A percentile compares a stretch with the other conserved stretches of the same genome.
Conservation (phyloP, 768 basidiomycete species). For the Mycena leptocephala region DNA sequence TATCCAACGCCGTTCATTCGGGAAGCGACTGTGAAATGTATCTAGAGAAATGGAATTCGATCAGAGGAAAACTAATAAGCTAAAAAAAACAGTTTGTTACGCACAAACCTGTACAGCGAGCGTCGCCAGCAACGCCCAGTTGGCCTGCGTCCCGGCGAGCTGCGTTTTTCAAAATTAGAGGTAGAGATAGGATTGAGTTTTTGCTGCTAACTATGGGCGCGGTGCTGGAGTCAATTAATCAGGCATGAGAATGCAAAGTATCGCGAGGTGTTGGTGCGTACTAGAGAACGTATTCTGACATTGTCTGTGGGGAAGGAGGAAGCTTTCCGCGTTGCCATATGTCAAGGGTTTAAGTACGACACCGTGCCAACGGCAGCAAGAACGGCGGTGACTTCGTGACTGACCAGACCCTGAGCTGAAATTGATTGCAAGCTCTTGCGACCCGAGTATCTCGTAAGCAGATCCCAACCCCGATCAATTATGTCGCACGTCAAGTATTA, state of each 20-base stretch:
- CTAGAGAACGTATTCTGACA: neutral
- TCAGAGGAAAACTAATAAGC: neutral
- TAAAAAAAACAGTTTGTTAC: neutral
- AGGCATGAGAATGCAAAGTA: neutral
- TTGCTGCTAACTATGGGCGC: no score
- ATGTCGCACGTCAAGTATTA: neutral
- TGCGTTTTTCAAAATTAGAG: no score
- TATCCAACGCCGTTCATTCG: slow-evolving; percentile 19
- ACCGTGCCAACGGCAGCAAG: neutral
- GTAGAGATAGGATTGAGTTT: no score
- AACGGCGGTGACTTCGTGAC: neutral
- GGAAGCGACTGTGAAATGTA: no score
- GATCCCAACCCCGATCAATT: neutral
- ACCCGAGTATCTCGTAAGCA: no score
- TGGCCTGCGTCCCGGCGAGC: no score
- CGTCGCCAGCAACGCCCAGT: no score
- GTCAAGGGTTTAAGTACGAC: neutral
- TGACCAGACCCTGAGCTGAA: neutral
- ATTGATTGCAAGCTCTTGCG: neutral
- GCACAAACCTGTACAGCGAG: slow-evolving; percentile 3
- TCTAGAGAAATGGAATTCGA: neutral
- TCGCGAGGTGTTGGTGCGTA: neutral
- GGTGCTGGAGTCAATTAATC: no score
- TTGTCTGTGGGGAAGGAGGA: neutral
- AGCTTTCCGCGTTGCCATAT: neutral